phyloP scores from a whole-genome alignment of 2,329 filamentous ascomycete genomes.

The Beauveria sp. region DNA sequence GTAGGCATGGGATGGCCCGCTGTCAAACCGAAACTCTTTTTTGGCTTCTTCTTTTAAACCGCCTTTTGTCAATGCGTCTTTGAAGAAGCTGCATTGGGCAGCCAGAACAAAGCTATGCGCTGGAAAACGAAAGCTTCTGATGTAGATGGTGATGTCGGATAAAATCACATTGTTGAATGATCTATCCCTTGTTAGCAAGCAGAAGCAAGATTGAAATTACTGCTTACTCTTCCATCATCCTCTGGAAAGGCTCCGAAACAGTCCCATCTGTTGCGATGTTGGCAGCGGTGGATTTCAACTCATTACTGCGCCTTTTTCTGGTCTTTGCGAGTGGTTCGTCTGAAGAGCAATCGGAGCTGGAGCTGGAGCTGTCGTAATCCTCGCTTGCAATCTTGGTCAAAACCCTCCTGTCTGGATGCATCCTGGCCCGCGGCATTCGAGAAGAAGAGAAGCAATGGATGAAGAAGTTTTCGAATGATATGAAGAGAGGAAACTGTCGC shows the following conservation, averaged over 20 bases:
- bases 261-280: neutral
- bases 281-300: neutral
- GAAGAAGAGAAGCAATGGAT: neutral
- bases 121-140: neutral
- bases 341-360: neutral
- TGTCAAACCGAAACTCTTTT: neutral
- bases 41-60: neutral
- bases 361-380: neutral
- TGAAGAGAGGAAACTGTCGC: neutral
- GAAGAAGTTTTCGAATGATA: neutral
- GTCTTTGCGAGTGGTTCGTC: neutral
- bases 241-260: neutral
- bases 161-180: neutral
- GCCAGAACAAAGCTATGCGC: constrained; percentile 5
- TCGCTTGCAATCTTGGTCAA: neutral
- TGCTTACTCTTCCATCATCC: constrained; percentile 4
- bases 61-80: neutral
- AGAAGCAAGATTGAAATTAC: neutral
- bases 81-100: neutral
- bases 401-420: neutral
- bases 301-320: neutral
- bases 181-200: neutral
- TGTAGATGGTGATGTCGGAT: neutral
- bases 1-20: neutral
- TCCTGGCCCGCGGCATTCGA: neutral